Conservation (phyloP, 2,329 filamentous ascomycete genomes). For the Thielaviopsis ethacetica region DNA sequence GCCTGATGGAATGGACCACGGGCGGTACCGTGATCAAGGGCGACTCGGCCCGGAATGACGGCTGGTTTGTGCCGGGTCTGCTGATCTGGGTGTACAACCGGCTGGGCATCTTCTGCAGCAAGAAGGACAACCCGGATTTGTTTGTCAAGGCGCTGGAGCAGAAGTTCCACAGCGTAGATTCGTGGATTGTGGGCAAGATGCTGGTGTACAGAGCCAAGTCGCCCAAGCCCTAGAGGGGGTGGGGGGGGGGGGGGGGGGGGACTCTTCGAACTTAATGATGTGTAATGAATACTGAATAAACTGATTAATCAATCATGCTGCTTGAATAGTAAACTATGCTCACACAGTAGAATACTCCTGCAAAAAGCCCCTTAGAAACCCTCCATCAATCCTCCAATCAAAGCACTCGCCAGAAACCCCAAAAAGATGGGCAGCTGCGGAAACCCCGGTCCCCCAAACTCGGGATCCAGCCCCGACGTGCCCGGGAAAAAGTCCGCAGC, state of each 20-base stretch:
- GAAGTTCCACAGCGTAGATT: conserved; percentile 24
- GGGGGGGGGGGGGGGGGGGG: too few relatives aligned
- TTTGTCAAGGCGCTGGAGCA: conserved; percentile 20
- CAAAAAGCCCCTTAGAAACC: background rate
- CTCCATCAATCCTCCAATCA: conserved; percentile 7
- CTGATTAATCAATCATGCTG: background rate
- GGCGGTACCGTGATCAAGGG: background rate
- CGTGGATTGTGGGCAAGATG: conserved; percentile 22
- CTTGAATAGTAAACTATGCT: too few relatives aligned
- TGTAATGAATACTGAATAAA: background rate
- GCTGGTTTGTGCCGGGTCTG: conserved; percentile 3
- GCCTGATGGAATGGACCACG: conserved; percentile 9
- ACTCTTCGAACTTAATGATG: background rate
- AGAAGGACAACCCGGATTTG: conserved; percentile 20
- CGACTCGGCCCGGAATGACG: background rate
- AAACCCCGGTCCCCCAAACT: conserved; percentile 27
- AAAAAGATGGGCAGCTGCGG: conserved; percentile 22
- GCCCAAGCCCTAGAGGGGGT: background rate
- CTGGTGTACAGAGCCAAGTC: conserved; percentile 20
- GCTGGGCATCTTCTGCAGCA: conserved; percentile 23
- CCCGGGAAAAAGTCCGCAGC: conserved; percentile 22
- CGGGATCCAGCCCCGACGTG: conserved; percentile 25
- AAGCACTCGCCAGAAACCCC: conserved; percentile 15
- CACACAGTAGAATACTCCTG: too few relatives aligned
- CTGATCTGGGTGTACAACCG: conserved; percentile 21